Base-by-base conservation (phyloP, 768 basidiomycete genomes). In the Leucosporidium yakuticum region DNA sequence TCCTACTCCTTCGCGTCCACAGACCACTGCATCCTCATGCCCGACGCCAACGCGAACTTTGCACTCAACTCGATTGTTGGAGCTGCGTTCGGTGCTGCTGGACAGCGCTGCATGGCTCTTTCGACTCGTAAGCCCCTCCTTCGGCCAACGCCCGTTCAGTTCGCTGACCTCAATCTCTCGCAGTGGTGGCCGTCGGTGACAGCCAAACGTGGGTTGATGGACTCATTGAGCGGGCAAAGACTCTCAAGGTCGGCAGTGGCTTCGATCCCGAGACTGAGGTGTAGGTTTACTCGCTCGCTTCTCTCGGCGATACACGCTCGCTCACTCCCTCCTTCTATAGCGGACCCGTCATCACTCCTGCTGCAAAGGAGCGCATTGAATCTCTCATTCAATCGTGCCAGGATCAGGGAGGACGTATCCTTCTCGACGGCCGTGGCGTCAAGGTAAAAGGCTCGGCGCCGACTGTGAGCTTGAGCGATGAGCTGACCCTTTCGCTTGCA, bases 51-150 rank as follows among this genome's bases (percentile, higher is more conserved):
- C 80, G 84, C 94, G 32, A 84, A 85, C 58, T 85, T 96, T 73
- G 94, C 95, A 50, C 85, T 97, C 32, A 90, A 91, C 29, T 85
- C 91, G 19, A 89, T 96, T 34, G 90, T 93, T 79, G 97, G 97
- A 79, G 92, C 94, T 36, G 91, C 95, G 31, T 87, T 96, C 49
- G 95, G 95, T 36, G 88, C 95, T 71, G 95, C 95, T 36, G 95
- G 95, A 20, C 95, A 98, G 78, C 85, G 96, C 65, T 98, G 94
- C 80, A 97, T 96, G 93, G 93, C 92, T 19, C 81, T 95, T 53
- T 95, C 92, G 20, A 91, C 94, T 36, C 89, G 91, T 88, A 69
- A 75, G 86, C 63, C 14, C 36, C 27, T 44, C 27, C 9, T 39
- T 55, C 25, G 5, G 23, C 32, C 20, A 21, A 4, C 15, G 25